Conservation (phyloP, 2,329 filamentous ascomycete genomes). For the Claviceps maximensis region DNA sequence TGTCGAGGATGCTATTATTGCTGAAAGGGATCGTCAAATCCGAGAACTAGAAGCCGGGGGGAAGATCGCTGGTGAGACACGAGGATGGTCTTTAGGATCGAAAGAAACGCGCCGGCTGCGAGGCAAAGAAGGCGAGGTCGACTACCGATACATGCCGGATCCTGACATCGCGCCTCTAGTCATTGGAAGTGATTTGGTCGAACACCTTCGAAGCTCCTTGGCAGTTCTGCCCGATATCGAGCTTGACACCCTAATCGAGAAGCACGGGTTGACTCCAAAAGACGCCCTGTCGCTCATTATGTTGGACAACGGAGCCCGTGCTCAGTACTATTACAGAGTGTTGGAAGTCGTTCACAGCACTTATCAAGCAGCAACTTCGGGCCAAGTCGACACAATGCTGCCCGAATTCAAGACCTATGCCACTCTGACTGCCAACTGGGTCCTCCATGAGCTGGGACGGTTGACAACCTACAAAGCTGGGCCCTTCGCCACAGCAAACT, state of each 20-base stretch:
- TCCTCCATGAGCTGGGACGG: conserved; percentile 62
- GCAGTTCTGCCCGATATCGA: conserved; percentile 62
- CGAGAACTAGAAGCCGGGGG: conserved; percentile 62
- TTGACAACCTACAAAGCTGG: conserved; percentile 40
- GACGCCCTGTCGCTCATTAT: conserved; percentile 71
- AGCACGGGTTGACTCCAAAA: conserved; percentile 60
- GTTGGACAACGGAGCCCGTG: conserved; percentile 63
- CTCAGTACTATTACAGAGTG: conserved; percentile 70
- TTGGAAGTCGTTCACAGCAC: conserved; percentile 32
- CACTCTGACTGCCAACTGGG: conserved; percentile 48
- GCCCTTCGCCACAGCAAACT: conserved; percentile 18
- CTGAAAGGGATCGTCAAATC: conserved; percentile 84
- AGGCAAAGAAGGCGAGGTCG: conserved; percentile 92
- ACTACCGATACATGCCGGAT: conserved; percentile 98
- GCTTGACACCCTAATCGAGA: conserved; percentile 44
- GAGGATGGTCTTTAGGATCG: conserved; percentile 80
- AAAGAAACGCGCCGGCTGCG: conserved; percentile 70
- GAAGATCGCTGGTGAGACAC: conserved; percentile 68
- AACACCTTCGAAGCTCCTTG: conserved; percentile 47
- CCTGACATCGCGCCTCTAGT: conserved; percentile 74
- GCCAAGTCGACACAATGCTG: conserved; percentile 3
- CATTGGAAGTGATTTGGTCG: conserved; percentile 57
- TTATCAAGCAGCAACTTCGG: conserved; percentile 11
- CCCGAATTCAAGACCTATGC: conserved; percentile 25
- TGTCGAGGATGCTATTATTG: conserved; percentile 85